Percentiles rank a stretch among this genome's conserved stretches.
Evolutionary conservation across 73 alveolate species (phyloP).

Genomic region (Uronychia setigera): DNA sequence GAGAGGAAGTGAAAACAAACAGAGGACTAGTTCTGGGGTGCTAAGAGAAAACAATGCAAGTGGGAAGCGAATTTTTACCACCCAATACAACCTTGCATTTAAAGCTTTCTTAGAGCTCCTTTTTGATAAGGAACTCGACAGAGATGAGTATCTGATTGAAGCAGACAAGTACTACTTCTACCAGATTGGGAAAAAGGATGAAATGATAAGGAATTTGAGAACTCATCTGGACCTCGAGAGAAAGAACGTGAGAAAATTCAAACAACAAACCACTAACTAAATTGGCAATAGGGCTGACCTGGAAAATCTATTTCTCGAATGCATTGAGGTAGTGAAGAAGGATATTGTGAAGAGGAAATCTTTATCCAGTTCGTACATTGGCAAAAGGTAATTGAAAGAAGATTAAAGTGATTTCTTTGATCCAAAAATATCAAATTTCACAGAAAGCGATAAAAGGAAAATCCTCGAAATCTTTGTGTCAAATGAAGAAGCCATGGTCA

Average conservation of each 20-base stretch:
- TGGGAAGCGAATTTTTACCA: not conserved
- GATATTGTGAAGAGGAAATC: not conserved
- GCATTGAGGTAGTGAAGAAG: not conserved
- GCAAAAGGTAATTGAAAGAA: not conserved
- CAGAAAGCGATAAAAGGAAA: not conserved
- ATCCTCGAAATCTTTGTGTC: slow-evolving; percentile 36
- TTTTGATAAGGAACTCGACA: not conserved
- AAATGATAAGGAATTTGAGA: not conserved
- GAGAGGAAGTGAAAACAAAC: not conserved
- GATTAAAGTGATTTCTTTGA: not conserved
- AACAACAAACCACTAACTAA: not conserved
- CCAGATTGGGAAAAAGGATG: not conserved
- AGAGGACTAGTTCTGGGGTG: not conserved
- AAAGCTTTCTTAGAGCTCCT: not conserved
- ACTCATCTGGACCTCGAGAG: slow-evolving; percentile 2
- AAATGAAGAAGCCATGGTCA: slow-evolving; percentile 36
- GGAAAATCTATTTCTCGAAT: not conserved
- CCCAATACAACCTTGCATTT: not conserved
- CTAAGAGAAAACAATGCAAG: not conserved
- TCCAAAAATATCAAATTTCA: not conserved
- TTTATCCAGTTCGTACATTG: not conserved
- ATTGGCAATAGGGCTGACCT: not conserved
- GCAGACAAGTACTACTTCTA: not conserved
- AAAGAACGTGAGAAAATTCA: not conserved
- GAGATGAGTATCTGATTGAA: not conserved